Base-by-base conservation (phyloP, 805 yeast species). In the Saccharomycopsis capsularis region DNA sequence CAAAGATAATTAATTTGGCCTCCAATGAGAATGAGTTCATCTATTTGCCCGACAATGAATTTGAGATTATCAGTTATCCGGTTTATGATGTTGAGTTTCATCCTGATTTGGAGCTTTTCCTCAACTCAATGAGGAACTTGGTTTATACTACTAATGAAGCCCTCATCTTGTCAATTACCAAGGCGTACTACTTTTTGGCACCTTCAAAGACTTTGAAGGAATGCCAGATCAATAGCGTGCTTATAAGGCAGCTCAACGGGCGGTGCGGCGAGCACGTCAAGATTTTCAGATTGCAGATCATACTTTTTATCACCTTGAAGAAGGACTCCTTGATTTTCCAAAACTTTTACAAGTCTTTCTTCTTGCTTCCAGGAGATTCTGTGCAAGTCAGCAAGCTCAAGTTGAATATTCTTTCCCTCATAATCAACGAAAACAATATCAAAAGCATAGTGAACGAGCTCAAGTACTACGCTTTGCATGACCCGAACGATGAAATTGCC, bases 81-180 rank as follows among this genome's bases (percentile, higher is more conserved):
- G 63, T 63, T 1, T 69, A 75, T 55, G 73, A 71, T 16, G 68
- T 70, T 3, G 58, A 62, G 3, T 62, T 71, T 53, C 80, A 84
- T 56, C 61, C 69, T 0, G 96, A 89, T 60, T 62, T 84, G 41
- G 60, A 69, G 23, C 61, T 76, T 3, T 77, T 88, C 21, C 63
- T 85, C 2, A 62, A 70, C 1, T 61, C 80, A 0, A 54, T 82
- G 24, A 62, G 61, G 39, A 60, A 66, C 0, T 64, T 87, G 27
- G 65, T 76, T 7, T 74, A 69, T 55, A 70, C 81, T 22, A 63
- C 70, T 3, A 78, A 82, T 44, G 76, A 77, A 4, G 73, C 77
- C 30, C 90, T 87, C 3, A 66, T 84, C 0, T 54, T 87, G 13
- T 75, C 86, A 13, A 68, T 79, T 3, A 69, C 81, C 1, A 75